Evolutionary conservation across 2,329 filamentous ascomycete genomes (phyloP).

Genomic region (Aspergillus tanneri): DNA sequence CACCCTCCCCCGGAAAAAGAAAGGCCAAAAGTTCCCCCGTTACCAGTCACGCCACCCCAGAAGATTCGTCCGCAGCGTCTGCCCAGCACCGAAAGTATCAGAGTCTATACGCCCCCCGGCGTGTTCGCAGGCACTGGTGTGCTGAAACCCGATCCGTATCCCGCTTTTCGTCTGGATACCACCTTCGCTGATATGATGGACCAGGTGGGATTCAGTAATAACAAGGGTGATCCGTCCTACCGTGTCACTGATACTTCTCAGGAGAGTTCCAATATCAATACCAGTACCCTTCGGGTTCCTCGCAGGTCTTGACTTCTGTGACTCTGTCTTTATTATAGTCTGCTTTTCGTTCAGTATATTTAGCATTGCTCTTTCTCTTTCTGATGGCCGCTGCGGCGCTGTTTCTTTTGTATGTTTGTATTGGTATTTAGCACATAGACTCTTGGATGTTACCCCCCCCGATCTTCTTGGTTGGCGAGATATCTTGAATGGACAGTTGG

Average conservation of each 20-base stretch:
- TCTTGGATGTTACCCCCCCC: background rate
- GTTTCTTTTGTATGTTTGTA: constrained; percentile 1
- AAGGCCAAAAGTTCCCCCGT: constrained; percentile 1
- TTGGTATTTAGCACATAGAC: background rate
- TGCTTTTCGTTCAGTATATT: background rate
- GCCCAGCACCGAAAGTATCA: constrained; percentile 47
- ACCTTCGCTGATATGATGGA: constrained; percentile 42
- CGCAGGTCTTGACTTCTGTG: background rate
- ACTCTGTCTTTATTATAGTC: too few species aligned
- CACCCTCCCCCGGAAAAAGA: constrained; percentile 16
- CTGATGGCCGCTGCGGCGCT: background rate
- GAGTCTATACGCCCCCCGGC: constrained; percentile 46
- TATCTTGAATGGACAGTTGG: too few species aligned
- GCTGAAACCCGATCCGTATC: constrained; percentile 29
- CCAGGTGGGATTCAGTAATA: constrained; percentile 35
- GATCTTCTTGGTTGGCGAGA: too few species aligned
- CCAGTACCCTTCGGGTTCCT: constrained; percentile 2
- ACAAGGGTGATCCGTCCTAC: constrained; percentile 29
- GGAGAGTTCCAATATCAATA: background rate
- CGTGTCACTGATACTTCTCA: constrained; percentile 26
- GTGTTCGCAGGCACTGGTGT: constrained; percentile 29
- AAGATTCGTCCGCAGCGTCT: constrained; percentile 24
- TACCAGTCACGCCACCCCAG: constrained; percentile 25
- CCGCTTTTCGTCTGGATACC: constrained; percentile 30
- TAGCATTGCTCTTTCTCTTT: background rate